phyloP scores from a whole-genome alignment of 2,329 filamentous ascomycete genomes.

The Monosporascus ibericus region DNA sequence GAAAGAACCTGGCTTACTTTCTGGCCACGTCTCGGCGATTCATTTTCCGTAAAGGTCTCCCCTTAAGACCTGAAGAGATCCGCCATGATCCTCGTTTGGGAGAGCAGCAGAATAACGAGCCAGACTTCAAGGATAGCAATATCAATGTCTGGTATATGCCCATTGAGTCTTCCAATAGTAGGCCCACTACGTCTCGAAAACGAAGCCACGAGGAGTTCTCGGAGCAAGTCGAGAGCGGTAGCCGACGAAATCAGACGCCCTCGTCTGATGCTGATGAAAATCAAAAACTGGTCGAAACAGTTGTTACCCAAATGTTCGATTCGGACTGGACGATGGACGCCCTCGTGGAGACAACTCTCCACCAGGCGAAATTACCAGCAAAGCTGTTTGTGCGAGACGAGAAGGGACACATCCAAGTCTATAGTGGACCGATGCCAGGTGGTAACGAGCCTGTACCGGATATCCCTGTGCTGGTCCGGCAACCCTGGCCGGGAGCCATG shows the following conservation, averaged over 20 bases:
- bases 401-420: constrained; percentile 60
- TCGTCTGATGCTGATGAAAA: constrained; percentile 29
- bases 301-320: constrained; percentile 74
- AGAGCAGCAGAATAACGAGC: constrained; percentile 42
- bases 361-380: constrained; percentile 61
- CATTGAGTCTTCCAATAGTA: constrained; percentile 30
- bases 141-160: constrained; percentile 83
- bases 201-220: constrained; percentile 40
- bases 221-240: background rate
- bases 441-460: constrained; percentile 46
- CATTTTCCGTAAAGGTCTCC: constrained; percentile 78
- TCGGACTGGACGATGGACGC: constrained; percentile 69
- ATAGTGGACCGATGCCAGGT: constrained; percentile 61
- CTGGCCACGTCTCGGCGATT: constrained; percentile 80
- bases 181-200: constrained; percentile 24
- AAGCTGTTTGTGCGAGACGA: constrained; percentile 63
- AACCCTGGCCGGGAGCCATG: constrained; percentile 70
- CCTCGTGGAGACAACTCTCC: constrained; percentile 59
- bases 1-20: constrained; percentile 71
- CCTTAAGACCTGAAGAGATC: constrained; percentile 66
- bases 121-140: constrained; percentile 69
- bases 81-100: constrained; percentile 34
- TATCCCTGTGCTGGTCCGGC: constrained; percentile 65
- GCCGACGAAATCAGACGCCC: background rate
- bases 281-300: constrained; percentile 48